A percentile compares a stretch with the other conserved stretches of the same genome.
Evolutionary conservation across 1,284 basidiomycete species (phyloP).

Genomic region (Lentinula novae-zelandiae): DNA sequence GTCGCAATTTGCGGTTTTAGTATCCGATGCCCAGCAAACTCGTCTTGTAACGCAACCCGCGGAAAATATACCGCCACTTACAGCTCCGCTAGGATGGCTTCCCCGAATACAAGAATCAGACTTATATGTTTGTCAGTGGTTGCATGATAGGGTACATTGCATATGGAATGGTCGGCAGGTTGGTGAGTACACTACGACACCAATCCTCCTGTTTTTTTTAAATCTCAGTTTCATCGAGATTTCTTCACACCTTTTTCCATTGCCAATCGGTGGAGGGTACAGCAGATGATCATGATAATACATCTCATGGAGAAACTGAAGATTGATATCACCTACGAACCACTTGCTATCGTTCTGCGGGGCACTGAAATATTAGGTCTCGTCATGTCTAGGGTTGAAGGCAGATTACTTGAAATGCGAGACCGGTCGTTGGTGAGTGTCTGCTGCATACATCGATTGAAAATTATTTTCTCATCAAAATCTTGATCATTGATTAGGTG

Average conservation of each 20-base stretch:
- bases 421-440: constrained; percentile 31
- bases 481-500: neutral
- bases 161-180: constrained; percentile 23
- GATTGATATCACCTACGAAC: constrained; percentile 36
- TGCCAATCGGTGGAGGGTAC: constrained; percentile 24
- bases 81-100: constrained; percentile 1
- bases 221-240: too few species aligned
- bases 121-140: constrained; percentile 27
- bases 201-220: too few species aligned
- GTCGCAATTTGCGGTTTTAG: neutral
- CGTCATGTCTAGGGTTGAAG: constrained; percentile 38
- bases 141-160: constrained; percentile 27
- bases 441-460: neutral
- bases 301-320: constrained; percentile 27
- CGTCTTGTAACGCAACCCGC: neutral
- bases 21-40: neutral
- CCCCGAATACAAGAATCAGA: constrained; percentile 31
- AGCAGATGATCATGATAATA: constrained; percentile 31
- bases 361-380: constrained; percentile 36
- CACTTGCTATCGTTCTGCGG: constrained; percentile 42
- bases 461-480: too few species aligned
- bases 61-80: neutral
- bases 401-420: constrained; percentile 30
- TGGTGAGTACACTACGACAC: constrained; percentile 21
- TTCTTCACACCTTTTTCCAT: constrained; percentile 22